Evolutionary conservation across 495 filamentous ascomycete species (phyloP).

Genomic region (Lentithecium fluviatile): DNA sequence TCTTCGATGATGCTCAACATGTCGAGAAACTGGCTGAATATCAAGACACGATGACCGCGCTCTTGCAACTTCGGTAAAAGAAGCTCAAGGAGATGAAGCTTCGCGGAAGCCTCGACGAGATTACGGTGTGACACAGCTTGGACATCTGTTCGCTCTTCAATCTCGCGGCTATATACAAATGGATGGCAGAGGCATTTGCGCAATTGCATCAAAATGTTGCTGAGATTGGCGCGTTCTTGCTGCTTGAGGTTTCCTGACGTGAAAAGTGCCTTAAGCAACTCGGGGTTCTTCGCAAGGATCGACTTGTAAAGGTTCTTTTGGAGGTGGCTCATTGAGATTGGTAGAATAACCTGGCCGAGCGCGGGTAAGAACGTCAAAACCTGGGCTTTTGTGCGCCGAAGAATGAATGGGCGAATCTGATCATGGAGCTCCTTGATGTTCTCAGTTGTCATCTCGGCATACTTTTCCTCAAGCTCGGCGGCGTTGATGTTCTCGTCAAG

Average conservation of each 20-base stretch:
- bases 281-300: conserved; percentile 83
- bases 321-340: conserved; percentile 85
- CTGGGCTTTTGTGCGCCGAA: conserved; percentile 81
- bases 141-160: conserved; percentile 71
- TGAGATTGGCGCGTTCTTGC: conserved; percentile 72
- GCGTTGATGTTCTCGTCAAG: conserved; percentile 71
- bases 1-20: conserved; percentile 90
- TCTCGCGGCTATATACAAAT: conserved; percentile 83
- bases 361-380: conserved; percentile 88
- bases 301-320: conserved; percentile 95
- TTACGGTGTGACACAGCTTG: conserved; percentile 63
- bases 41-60: conserved; percentile 86
- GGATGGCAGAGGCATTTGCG: conserved; percentile 94
- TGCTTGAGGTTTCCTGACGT: conserved; percentile 56
- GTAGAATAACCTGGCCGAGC: conserved; percentile 91
- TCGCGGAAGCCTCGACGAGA: conserved; percentile 86
- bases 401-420: conserved; percentile 78
- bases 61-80: conserved; percentile 88
- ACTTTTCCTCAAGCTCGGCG: conserved; percentile 69
- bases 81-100: conserved; percentile 79
- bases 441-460: conserved; percentile 69
- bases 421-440: conserved; percentile 78
- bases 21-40: conserved; percentile 94
- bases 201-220: conserved; percentile 93
- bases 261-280: conserved; percentile 86